A percentile compares a stretch with the other conserved stretches of the same genome.
These are phyloP conservation scores for Rutstroemia sp. DNA, from an alignment of 2,329 filamentous ascomycete genomes.

Conservation along the genomic window DNA sequence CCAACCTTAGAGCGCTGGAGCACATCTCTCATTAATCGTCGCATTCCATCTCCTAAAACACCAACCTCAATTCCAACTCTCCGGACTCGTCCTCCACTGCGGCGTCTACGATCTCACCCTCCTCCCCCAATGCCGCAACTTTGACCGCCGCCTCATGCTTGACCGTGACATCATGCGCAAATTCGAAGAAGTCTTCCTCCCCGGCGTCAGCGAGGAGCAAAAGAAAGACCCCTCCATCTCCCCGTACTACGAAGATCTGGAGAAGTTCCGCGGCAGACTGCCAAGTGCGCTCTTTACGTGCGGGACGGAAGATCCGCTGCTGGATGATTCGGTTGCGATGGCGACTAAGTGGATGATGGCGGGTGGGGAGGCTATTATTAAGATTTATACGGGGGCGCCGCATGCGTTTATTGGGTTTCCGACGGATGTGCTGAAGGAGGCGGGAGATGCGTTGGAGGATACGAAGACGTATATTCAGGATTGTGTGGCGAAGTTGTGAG, in stretches of 20 bases:
- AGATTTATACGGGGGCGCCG: slow-evolving; percentile 45
- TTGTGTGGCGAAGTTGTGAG: slow-evolving; percentile 5
- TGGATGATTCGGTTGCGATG: slow-evolving; percentile 48
- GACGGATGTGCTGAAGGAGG: slow-evolving; percentile 13
- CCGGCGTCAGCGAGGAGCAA: slow-evolving; percentile 34
- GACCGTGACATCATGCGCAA: slow-evolving; percentile 37
- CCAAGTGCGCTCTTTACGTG: slow-evolving; percentile 47
- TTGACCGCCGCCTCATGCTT: slow-evolving; percentile 31
- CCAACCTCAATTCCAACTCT: slow-evolving; percentile 34
- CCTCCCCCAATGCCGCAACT: slow-evolving; percentile 32
- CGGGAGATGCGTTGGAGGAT: slow-evolving; percentile 14
- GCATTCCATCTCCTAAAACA: slow-evolving; percentile 39
- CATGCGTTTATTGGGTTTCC: slow-evolving; percentile 40
- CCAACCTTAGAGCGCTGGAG: slow-evolving; percentile 39
- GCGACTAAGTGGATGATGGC: slow-evolving; percentile 44
- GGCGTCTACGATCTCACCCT: slow-evolving; percentile 42
- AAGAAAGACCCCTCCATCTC: slow-evolving; percentile 38
- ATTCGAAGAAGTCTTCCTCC: slow-evolving; percentile 40
- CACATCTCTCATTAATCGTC: slow-evolving; percentile 40
- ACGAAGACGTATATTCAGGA: slow-evolving; percentile 16
- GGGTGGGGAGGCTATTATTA: slow-evolving; percentile 43
- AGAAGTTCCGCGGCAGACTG: slow-evolving; percentile 30
- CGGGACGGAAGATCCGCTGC: slow-evolving; percentile 45
- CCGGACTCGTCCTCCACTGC: slow-evolving; percentile 44
- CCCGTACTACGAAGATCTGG: slow-evolving; percentile 43